These are phyloP conservation scores for Ensete ventricosum DNA, from an alignment of 176 grass and related monocot species.

Conservation along the genomic window DNA sequence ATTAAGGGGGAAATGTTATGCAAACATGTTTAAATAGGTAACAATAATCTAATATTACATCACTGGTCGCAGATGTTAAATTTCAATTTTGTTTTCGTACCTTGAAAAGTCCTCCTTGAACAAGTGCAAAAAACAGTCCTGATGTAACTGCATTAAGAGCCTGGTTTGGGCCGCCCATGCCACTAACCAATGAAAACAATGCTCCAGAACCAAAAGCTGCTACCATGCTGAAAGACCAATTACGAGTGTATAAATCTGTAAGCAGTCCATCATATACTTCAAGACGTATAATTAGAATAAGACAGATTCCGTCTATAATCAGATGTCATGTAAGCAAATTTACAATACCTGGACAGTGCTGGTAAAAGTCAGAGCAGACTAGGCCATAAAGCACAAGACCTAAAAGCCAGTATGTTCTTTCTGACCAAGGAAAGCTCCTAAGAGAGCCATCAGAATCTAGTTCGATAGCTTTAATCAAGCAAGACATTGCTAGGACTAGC, in stretches of 20 bases:
- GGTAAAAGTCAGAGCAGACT: too few species aligned
- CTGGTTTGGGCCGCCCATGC: slow-evolving; percentile 69
- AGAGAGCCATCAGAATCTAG: too few species aligned
- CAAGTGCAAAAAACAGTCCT: slow-evolving; percentile 57
- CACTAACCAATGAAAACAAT: slow-evolving; percentile 83
- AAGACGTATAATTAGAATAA: not conserved
- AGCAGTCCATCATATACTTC: too few species aligned
- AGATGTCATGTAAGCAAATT: not conserved
- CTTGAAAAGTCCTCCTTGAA: slow-evolving; percentile 88
- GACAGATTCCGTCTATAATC: not conserved
- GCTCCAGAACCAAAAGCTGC: slow-evolving; percentile 92
- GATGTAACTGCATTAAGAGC: slow-evolving; percentile 36
- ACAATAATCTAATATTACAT: not conserved
- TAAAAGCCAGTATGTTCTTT: too few species aligned
- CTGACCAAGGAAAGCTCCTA: too few species aligned
- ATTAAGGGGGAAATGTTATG: not conserved
- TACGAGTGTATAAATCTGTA: not conserved
- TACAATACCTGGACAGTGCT: not conserved
- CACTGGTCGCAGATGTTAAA: not conserved
- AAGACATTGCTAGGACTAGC: too few species aligned
- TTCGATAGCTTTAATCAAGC: too few species aligned
- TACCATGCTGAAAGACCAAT: slow-evolving; percentile 55
- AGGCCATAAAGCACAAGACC: too few species aligned
- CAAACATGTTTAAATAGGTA: not conserved
- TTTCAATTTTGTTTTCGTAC: slow-evolving; percentile 23